Base-by-base conservation (phyloP, 192 early-diverging fungal species). In the Entomortierella parvispora region DNA sequence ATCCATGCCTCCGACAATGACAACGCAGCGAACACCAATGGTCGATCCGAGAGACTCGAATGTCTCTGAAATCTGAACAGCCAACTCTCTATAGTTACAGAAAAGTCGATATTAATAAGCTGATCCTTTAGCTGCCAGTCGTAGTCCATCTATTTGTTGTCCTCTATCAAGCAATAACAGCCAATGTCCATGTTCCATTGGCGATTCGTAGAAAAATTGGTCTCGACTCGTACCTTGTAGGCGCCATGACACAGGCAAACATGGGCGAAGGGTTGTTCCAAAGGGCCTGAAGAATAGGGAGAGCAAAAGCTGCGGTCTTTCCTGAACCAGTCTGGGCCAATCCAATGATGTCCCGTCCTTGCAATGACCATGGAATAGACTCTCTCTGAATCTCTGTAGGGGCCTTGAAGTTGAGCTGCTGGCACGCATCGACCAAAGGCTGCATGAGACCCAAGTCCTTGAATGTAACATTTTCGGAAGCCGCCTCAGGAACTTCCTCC, bases 251-350 rank as follows among this genome's bases (percentile, higher is more conserved):
- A 71, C 96, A 97, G 2, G 95, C 94, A 89, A 94, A 99, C 23
- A 98, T 84, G 31, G 93, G 90, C 50, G 93, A 91, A 11, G 97
- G 97, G 48, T 89, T 88, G 26, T 95, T 88, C 94, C 94, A 95
- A 17, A 95, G 79, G 52, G 86, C 90, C 47, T 95, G 94, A 32
- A 95, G 85, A 46, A 95, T 94, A 3, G 94, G 94, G 2, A 95
- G 70, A 7, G 93, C 91, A 82, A 95, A 95, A 0, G 94, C 94
- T 4, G 90, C 94, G 0, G 94, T 95, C 68, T 95, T 94, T 67
- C 94, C 94, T 10, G 93, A 94, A 34, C 94, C 97, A 0, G 97
- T 99, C 79, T 99, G 97, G 11, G 97, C 97, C n/a, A 99, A 88
- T 25, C 96, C 97, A 68, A 99, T 99, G 66, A 99, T 93, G 71